A percentile compares a stretch with the other conserved stretches of the same genome.
Conservation (phyloP, 805 yeast genomes). For the Spathaspora arborariae region DNA sequence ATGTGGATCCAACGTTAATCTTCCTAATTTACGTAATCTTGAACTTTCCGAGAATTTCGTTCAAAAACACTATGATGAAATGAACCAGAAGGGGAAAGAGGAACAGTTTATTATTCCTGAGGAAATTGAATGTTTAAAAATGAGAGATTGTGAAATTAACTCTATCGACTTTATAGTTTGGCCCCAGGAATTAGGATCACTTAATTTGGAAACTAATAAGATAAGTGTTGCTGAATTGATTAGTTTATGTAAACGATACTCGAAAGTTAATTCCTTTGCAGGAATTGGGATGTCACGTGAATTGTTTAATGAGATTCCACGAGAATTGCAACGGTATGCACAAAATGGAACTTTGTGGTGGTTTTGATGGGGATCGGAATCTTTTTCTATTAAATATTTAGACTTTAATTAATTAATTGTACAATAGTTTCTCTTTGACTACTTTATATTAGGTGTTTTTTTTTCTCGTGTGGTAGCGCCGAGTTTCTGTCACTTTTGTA, state of each 20-base stretch:
- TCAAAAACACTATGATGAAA: background rate
- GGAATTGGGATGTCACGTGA: background rate
- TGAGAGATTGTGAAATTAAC: background rate
- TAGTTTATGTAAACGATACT: background rate
- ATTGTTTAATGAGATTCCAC: background rate
- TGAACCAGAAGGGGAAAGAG: background rate
- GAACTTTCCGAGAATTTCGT: background rate
- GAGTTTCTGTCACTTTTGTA: too few relatives aligned
- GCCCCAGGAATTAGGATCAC: background rate
- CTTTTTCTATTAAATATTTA: too few relatives aligned
- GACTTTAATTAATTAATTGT: too few relatives aligned
- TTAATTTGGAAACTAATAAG: background rate
- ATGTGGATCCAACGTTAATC: background rate
- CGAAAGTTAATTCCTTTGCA: background rate
- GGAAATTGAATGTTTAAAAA: background rate
- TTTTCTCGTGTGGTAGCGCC: too few relatives aligned
- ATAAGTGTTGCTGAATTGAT: background rate
- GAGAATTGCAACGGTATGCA: background rate
- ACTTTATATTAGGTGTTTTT: too few relatives aligned
- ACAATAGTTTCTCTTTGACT: too few relatives aligned
- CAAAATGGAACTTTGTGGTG: too few relatives aligned
- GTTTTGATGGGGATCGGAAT: too few relatives aligned
- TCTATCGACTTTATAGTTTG: background rate
- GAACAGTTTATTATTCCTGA: background rate
- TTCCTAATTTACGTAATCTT: slow-evolving; percentile 1